phyloP scores from a whole-genome alignment of 345 rosid genomes.

The Populus ilicifolia region DNA sequence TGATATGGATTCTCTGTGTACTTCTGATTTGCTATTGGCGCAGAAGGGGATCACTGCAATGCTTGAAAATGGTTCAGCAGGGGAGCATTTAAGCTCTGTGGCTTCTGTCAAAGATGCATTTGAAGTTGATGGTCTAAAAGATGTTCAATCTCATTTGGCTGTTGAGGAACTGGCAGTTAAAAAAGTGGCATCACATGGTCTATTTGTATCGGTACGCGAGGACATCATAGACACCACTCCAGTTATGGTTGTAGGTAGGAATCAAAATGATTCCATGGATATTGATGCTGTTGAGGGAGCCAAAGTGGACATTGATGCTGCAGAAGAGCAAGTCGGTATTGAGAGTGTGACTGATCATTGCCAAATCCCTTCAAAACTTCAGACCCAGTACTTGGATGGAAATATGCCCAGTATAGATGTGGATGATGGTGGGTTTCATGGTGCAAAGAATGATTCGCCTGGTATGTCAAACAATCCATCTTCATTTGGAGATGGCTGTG shows the following conservation, averaged over 20 bases:
- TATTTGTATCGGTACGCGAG: constrained; percentile 19
- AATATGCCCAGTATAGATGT: constrained; percentile 21
- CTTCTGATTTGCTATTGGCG: constrained; percentile 26
- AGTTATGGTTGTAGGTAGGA: constrained; percentile 18
- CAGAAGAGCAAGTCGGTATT: constrained; percentile 27
- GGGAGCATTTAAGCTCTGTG: constrained; percentile 27
- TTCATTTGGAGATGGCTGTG: constrained; percentile 22
- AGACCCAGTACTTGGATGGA: constrained; percentile 20
- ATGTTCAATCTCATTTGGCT: constrained; percentile 23
- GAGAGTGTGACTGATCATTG: constrained; percentile 21
- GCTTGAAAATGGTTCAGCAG: constrained; percentile 21
- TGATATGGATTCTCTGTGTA: constrained; percentile 14
- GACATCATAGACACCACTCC: constrained; percentile 26
- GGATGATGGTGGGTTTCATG: constrained; percentile 22
- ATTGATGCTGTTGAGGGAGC: constrained; percentile 28
- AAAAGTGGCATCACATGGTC: constrained; percentile 18
- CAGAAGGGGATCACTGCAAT: constrained; percentile 21
- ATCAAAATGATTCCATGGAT: constrained; percentile 25
- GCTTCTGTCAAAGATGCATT: constrained; percentile 30
- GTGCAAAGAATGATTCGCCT: constrained; percentile 28
- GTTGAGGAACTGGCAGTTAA: constrained; percentile 27
- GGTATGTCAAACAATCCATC: constrained; percentile 23
- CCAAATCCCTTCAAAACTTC: constrained; percentile 27
- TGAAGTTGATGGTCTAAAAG: constrained; percentile 22
- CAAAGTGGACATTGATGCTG: constrained; percentile 19